Evolutionary conservation across 225 moss, liverwort and hornwort genomes (phyloP).

Genomic region (Takakia lepidozioides): DNA sequence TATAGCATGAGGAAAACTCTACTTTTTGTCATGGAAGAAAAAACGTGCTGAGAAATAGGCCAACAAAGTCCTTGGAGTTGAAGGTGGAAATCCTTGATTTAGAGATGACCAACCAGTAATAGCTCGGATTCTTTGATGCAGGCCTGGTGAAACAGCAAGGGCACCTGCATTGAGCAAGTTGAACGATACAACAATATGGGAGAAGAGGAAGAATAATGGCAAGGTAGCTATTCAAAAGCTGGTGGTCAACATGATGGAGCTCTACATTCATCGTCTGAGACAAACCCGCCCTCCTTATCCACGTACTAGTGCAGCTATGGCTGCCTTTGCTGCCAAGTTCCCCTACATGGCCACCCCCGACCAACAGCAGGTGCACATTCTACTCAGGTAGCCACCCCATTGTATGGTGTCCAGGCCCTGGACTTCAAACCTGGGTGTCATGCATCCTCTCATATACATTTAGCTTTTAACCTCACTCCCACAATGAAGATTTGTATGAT

Average conservation of each 20-base stretch:
- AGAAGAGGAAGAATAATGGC: slow-evolving; percentile 80
- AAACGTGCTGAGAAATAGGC: too few species aligned
- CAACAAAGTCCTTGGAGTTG: not conserved
- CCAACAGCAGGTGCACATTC: slow-evolving; percentile 40
- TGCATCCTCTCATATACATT: too few species aligned
- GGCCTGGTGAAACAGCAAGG: slow-evolving; percentile 65
- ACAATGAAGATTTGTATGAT: too few species aligned
- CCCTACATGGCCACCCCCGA: slow-evolving; percentile 70
- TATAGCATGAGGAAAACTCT: too few species aligned
- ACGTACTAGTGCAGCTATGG: slow-evolving; percentile 19
- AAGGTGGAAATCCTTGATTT: not conserved
- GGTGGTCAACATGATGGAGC: slow-evolving; percentile 98
- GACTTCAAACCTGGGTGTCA: too few species aligned
- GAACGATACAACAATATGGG: slow-evolving; percentile 70
- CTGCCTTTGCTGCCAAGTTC: slow-evolving; percentile 55
- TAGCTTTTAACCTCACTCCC: too few species aligned
- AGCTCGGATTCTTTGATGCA: slow-evolving; percentile 2
- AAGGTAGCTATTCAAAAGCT: slow-evolving; percentile 91
- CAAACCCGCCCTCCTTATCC: slow-evolving; percentile 75
- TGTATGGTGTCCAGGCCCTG: too few species aligned
- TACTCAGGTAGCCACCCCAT: not conserved
- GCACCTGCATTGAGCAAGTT: slow-evolving; percentile 76
- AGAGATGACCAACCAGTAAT: not conserved
- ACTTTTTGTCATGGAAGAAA: too few species aligned
- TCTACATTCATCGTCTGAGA: slow-evolving; percentile 77